These are phyloP conservation scores for Anthracocystis walkeri DNA, from an alignment of 1,284 basidiomycete genomes.

Conservation along the genomic window DNA sequence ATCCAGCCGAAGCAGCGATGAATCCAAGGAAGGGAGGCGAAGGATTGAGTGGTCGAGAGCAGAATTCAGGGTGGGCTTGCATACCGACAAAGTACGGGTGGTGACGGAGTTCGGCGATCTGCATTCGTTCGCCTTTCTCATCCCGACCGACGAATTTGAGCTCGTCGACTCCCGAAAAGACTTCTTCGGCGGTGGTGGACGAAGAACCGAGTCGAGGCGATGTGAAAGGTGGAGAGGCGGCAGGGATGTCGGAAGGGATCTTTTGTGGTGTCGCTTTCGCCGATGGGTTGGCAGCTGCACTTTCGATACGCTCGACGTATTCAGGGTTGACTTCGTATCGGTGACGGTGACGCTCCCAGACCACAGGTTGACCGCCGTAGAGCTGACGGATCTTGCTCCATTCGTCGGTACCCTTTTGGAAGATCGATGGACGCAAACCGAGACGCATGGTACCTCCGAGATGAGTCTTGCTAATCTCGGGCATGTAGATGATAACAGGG, in stretches of 20 bases:
- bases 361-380: conserved; percentile 84
- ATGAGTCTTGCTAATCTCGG: conserved; percentile 96
- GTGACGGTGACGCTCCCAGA: conserved; percentile 98
- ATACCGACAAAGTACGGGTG: conserved; percentile 95
- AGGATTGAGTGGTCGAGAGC: conserved; percentile 97
- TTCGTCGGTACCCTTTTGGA: conserved; percentile 74
- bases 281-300: conserved; percentile 55
- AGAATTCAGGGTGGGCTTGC: conserved; percentile 98
- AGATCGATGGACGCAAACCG: conserved; percentile 92
- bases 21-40: conserved; percentile 97
- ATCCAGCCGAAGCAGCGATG: conserved; percentile 84
- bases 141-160: conserved; percentile 86
- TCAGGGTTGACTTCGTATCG: conserved; percentile 96
- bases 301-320: conserved; percentile 80
- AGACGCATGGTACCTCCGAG: conserved; percentile 99
- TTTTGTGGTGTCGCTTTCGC: conserved; percentile 31
- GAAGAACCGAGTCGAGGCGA: conserved; percentile 33
- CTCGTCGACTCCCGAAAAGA: conserved; percentile 39
- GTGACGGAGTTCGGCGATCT: conserved; percentile 87
- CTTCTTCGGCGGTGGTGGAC: conserved; percentile 11
- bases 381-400: conserved; percentile 77
- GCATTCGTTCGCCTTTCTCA: conserved; percentile 96
- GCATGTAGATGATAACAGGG: conserved; percentile 96
- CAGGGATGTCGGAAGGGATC: conserved; percentile 37
- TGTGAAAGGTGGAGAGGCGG: conserved; percentile 40